phyloP scores from a whole-genome alignment of 1,139 yeast species.

The Blastobotrys aristatus region DNA sequence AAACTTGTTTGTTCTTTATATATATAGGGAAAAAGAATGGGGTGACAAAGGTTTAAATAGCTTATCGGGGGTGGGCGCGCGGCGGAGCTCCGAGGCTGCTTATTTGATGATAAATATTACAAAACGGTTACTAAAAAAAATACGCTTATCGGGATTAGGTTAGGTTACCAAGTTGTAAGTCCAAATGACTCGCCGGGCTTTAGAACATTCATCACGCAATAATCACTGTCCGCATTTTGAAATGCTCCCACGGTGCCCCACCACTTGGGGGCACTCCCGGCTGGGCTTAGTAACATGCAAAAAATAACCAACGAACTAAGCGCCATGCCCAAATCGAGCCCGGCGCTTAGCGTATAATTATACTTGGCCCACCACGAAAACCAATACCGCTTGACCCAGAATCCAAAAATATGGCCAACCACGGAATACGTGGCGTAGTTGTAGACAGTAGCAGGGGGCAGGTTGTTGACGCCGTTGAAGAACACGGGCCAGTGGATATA shows the following conservation, averaged over 20 bases:
- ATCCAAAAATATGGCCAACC: constrained; percentile 50
- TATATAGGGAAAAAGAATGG: too few species aligned
- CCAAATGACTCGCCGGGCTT: constrained; percentile 28
- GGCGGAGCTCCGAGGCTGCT: too few species aligned
- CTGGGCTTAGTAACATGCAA: constrained; percentile 38
- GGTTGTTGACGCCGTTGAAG: constrained; percentile 45
- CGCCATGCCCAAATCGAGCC: constrained; percentile 53
- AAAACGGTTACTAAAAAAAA: too few species aligned
- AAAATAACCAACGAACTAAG: constrained; percentile 47
- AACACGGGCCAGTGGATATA: constrained; percentile 46
- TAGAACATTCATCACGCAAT: constrained; percentile 21
- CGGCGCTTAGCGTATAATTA: constrained; percentile 55
- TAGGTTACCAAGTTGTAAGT: too few species aligned
- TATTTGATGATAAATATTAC: too few species aligned
- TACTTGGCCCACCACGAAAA: constrained; percentile 65
- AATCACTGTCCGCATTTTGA: constrained; percentile 24
- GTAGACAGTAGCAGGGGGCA: constrained; percentile 53
- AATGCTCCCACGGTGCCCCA: constrained; percentile 46
- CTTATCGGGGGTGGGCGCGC: too few species aligned
- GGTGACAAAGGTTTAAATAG: too few species aligned
- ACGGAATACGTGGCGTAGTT: constrained; percentile 46
- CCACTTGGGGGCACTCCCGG: constrained; percentile 44
- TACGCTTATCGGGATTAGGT: too few species aligned
- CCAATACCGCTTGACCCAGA: constrained; percentile 45
- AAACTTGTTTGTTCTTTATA: too few species aligned